Evolutionary conservation across 73 alveolate species (phyloP), one percentile per base, ranked within the genome.

Genomic region (Uronychia binucleata): DNA sequence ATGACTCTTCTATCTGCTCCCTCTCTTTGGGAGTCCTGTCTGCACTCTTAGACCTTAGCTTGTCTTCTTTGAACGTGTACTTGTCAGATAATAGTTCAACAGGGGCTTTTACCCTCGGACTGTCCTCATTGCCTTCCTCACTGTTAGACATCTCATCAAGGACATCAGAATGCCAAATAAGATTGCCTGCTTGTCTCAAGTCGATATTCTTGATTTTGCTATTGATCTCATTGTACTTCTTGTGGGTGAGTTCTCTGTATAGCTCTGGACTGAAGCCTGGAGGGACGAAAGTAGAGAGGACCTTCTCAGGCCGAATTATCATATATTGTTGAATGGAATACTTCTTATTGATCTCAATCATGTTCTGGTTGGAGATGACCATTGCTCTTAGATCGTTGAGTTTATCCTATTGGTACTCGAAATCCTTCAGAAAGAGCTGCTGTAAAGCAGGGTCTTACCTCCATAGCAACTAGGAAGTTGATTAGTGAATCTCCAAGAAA

Each of bases 401-500:
- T 13, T 26, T 75, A 28, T 34, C 77, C 30, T 79, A 77, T 26
- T 29, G 1, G 30, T 28, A 13, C 27, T 34, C 28, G 28, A 29
- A 14, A 26, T 79, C 57, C 5, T 25, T 5, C 5, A 67, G 29
- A 30, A 67, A 67, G 29, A 67, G 78, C 32, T 67, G 13, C 5
- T 13, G 19, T 11, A 46, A 11, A 19, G 19, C 67, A 19, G 67
- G 67, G 19, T 19, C 5, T 46, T 46, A 46, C 67, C 67, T 46
- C 67, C 19, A 11, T 28, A 0, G 75, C 0, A 0, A 57, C 79
- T 8, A 79, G 58, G 78, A 79, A 75, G 0, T 67, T 75, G 28
- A 79, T 79, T 26, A 79, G 11, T 0, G 86, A 67, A 79, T 79
- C 86, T 8, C 86, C 86, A 46, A 35, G 78, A 33, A 79, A 79